Percentiles rank a stretch among this genome's conserved stretches.
Evolutionary conservation across 2,329 filamentous ascomycete species (phyloP).

Genomic region (Ophiostoma perfectum): DNA sequence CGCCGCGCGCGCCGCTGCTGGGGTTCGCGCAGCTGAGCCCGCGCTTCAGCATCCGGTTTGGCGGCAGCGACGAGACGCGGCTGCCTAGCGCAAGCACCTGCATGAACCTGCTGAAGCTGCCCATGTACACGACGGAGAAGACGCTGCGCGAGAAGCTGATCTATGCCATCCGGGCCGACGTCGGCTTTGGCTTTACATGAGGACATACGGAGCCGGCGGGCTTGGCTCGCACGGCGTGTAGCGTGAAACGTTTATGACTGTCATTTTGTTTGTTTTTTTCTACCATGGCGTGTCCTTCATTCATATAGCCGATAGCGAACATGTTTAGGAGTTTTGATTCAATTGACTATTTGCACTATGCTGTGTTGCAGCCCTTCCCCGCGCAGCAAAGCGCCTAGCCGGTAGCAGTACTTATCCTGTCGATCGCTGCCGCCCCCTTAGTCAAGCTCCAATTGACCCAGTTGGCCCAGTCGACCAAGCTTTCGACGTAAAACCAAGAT

Average conservation of each 20-base stretch:
- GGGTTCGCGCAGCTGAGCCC: constrained; percentile 85
- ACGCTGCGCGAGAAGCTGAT: constrained; percentile 73
- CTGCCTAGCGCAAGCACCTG: constrained; percentile 93
- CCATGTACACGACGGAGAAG: constrained; percentile 64
- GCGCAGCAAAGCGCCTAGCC: not conserved
- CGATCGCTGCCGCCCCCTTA: not conserved
- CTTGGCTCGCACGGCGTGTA: no score
- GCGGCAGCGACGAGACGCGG: constrained; percentile 66
- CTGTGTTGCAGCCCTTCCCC: no score
- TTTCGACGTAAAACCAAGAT: not conserved
- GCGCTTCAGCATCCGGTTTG: constrained; percentile 83
- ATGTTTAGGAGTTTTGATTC: not conserved
- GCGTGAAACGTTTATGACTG: no score
- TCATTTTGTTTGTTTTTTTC: constrained; percentile 1
- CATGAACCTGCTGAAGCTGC: constrained; percentile 89
- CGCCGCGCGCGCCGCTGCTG: constrained; percentile 79
- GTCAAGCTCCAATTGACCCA: not conserved
- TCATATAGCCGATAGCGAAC: not conserved
- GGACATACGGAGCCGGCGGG: no score
- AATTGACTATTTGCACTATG: not conserved
- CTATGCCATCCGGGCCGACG: constrained; percentile 83
- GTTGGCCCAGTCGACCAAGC: not conserved
- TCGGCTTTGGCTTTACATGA: constrained; percentile 80
- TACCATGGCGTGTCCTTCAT: not conserved
- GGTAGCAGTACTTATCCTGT: not conserved